Evolutionary conservation across 208 protist species (phyloP).

Genomic region (Borovskyia barvae): DNA sequence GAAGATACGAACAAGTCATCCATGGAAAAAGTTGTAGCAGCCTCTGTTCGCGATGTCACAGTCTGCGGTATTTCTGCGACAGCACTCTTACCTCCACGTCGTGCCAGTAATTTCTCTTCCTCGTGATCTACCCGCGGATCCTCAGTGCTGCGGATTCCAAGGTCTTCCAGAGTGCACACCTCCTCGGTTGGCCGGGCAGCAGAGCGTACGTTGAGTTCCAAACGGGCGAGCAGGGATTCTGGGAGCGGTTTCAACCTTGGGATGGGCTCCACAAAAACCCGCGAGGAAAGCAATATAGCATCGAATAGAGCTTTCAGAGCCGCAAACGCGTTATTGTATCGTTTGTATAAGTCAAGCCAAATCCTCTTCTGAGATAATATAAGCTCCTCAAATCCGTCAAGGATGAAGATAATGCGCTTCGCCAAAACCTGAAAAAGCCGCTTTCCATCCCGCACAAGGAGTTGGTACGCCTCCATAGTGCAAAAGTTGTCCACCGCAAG

Average conservation of each 20-base stretch:
- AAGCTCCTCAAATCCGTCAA: slow-evolving; percentile 62
- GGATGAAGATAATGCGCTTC: slow-evolving; percentile 53
- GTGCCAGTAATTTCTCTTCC: slow-evolving; percentile 9
- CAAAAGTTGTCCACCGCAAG: slow-evolving; percentile 77
- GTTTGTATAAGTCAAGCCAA: slow-evolving; percentile 44
- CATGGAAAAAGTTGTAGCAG: slow-evolving; percentile 25
- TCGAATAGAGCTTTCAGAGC: slow-evolving; percentile 48
- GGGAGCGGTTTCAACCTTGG: slow-evolving; percentile 59
- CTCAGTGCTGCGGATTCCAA: slow-evolving; percentile 37
- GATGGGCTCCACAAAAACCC: slow-evolving; percentile 48
- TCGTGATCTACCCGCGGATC: slow-evolving; percentile 1
- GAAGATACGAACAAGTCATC: slow-evolving; percentile 35
- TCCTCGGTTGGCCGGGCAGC: slow-evolving; percentile 25
- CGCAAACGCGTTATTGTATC: slow-evolving; percentile 31
- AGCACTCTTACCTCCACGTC: too few relatives aligned
- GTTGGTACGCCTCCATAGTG: slow-evolving; percentile 67
- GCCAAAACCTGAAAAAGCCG: slow-evolving; percentile 60
- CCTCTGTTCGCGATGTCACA: not conserved
- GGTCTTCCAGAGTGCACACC: slow-evolving; percentile 45
- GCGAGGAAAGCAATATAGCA: slow-evolving; percentile 44
- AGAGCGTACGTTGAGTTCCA: slow-evolving; percentile 44
- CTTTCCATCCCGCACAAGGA: slow-evolving; percentile 62
- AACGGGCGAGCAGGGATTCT: slow-evolving; percentile 25
- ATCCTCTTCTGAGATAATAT: slow-evolving; percentile 33
- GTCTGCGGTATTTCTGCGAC: too few relatives aligned